Evolutionary conservation across 2,329 filamentous ascomycete species (phyloP), one percentile per base, ranked within the genome.

Genomic region (Massarina eburnea): DNA sequence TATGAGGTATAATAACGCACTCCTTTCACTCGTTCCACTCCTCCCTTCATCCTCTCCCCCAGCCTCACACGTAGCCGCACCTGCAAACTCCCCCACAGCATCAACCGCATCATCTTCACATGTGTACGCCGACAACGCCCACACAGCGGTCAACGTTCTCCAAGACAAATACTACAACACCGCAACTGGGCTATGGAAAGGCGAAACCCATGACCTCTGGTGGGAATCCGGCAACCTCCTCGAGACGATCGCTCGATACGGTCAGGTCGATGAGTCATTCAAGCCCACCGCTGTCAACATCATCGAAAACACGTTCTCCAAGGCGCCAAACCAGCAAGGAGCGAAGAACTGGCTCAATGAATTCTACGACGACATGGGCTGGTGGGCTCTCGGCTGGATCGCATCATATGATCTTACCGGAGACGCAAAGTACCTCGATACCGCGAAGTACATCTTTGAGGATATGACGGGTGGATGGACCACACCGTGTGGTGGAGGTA

Each of bases 361-460:
- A 6, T 82, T 68, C 47, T 82, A 81, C 52, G 82, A 85, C 51
- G 82, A 84, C 55, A 78, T 81, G 58, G 76, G 79, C n/a, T 84
- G 82, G 82, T 85, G 82, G 82, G 80, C 76, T 8, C 71, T 84
- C 46, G 81, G 73, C 15, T 77, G 81, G 73, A 78, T 84, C 42
- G 74, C 77, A 19, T 71, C 78, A 4, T 82, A 75, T 56, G 82
- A 85, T 56, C 67, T 80, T 14, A 81, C 80, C 0, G 66, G 71
- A 3, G 70, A 83, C 35, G 27, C 52, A 2, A 71, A 73, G n/a
- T 85, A 81, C 52, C 76, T 85, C 30, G 60, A 79, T 37, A 72
- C 75, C 5, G 79, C 81, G 8, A 72, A 74, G 43, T 62, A 71
- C 26, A 76, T 84, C 45, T 83, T 82, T 54, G 72, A 78, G 21